Evolutionary conservation across 1,284 basidiomycete species (phyloP).

Genomic region (Moesziomyces globuligerus): DNA sequence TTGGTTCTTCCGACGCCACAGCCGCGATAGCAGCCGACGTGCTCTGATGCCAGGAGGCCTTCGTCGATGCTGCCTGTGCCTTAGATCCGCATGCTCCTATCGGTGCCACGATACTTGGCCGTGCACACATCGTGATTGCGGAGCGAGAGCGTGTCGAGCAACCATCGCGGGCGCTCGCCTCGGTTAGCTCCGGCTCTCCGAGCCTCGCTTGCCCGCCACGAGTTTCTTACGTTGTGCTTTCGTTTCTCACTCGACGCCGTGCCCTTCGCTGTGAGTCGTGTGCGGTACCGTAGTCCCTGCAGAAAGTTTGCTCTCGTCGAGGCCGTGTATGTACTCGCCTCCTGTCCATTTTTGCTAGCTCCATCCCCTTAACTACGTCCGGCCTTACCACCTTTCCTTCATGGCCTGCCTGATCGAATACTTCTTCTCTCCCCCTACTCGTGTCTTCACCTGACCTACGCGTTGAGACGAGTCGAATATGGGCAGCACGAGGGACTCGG

Average conservation of each 20-base stretch:
- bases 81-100: not conserved
- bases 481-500: constrained; percentile 8
- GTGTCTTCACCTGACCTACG: no score
- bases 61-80: no score
- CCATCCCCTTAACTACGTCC: no score
- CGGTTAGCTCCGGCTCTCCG: not conserved
- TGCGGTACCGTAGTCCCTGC: constrained; percentile 4
- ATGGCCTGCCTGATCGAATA: not conserved
- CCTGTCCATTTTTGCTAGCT: no score
- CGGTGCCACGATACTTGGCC: not conserved
- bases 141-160: not conserved
- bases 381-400: no score
- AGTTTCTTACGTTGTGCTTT: not conserved
- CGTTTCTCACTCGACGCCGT: no score
- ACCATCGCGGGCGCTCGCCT: not conserved
- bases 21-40: not conserved
- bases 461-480: constrained; percentile 1
- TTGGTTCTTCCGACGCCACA: not conserved
- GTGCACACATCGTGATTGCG: not conserved
- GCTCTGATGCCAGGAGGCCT: not conserved
- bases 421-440: no score
- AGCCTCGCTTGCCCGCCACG: not conserved
- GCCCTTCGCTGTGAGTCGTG: not conserved
- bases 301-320: not conserved
- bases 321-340: not conserved